Evolutionary conservation across 139 green algal genomes (phyloP).

Genomic region (Protoeuglena noctilucae): DNA sequence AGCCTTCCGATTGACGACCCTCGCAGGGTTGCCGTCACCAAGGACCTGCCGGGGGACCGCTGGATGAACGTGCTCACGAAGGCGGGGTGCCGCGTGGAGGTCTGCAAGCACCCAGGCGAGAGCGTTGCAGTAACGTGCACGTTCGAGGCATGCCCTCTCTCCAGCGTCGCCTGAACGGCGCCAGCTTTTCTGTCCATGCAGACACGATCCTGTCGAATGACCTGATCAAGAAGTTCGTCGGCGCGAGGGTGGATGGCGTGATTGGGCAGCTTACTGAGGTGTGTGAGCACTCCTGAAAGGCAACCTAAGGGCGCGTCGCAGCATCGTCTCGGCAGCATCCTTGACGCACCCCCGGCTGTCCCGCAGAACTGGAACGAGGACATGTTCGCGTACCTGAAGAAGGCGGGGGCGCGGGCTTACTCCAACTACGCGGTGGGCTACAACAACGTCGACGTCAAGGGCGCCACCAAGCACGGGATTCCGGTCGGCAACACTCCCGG

Average conservation of each 20-base stretch:
- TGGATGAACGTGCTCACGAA: constrained; percentile 74
- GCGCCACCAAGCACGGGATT: constrained; percentile 74
- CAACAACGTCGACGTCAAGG: constrained; percentile 90
- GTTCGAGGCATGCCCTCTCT: neutral
- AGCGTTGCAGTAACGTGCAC: too few species aligned
- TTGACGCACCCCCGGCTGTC: constrained; percentile 9
- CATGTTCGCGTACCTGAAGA: constrained; percentile 74
- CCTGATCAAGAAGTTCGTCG: constrained; percentile 77
- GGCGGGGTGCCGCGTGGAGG: constrained; percentile 46
- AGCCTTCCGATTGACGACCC: too few species aligned
- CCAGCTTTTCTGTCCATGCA: too few species aligned
- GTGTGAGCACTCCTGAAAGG: neutral
- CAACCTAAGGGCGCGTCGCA: neutral
- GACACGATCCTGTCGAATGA: constrained; percentile 74
- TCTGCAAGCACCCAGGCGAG: constrained; percentile 33
- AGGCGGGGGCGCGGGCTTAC: constrained; percentile 72
- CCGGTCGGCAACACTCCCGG: constrained; percentile 93
- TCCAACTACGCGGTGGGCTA: constrained; percentile 97
- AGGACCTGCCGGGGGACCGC: constrained; percentile 72
- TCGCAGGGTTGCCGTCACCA: constrained; percentile 91
- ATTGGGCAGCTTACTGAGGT: constrained; percentile 94
- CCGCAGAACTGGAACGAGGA: constrained; percentile 72
- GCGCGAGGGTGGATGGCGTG: constrained; percentile 77
- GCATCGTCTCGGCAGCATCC: too few species aligned
- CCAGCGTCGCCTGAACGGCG: too few species aligned